These are phyloP conservation scores for Dictyostelium purpureum DNA, from an alignment of 78 protist species.

Conservation along the genomic window DNA sequence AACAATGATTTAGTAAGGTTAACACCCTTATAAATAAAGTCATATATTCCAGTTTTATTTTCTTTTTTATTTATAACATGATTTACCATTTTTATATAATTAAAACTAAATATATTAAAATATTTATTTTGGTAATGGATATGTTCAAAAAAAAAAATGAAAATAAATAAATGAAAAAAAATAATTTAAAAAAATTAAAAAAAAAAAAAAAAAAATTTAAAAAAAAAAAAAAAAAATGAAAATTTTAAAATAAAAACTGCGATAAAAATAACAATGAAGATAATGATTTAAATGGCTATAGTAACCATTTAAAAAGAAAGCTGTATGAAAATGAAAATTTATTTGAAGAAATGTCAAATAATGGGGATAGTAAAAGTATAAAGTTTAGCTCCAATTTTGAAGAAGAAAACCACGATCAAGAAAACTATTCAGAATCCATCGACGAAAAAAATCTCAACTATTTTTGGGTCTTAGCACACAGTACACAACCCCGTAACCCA, in stretches of 20 bases:
- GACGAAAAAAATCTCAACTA: neutral
- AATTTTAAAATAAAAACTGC: neutral
- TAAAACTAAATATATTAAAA: neutral
- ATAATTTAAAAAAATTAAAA: neutral
- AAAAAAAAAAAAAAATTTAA: neutral
- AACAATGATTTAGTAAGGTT: constrained; percentile 43
- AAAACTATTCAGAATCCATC: neutral
- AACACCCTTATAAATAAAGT: constrained; percentile 18
- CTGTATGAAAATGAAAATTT: neutral
- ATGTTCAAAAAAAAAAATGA: too few relatives aligned
- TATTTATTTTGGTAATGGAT: too few relatives aligned
- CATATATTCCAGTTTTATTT: neutral
- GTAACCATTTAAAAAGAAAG: neutral
- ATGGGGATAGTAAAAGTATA: neutral
- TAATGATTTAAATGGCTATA: neutral
- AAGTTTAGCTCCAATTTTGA: neutral
- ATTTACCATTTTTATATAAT: neutral
- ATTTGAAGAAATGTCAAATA: neutral
- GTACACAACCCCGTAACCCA: neutral
- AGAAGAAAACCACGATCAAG: neutral
- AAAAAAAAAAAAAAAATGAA: neutral
- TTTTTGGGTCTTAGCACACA: constrained; percentile 1
- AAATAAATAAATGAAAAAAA: neutral
- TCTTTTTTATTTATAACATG: neutral
- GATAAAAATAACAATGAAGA: neutral